These are phyloP conservation scores for Tetraselmis striata DNA, from an alignment of 139 green algal genomes.

Conservation along the genomic window DNA sequence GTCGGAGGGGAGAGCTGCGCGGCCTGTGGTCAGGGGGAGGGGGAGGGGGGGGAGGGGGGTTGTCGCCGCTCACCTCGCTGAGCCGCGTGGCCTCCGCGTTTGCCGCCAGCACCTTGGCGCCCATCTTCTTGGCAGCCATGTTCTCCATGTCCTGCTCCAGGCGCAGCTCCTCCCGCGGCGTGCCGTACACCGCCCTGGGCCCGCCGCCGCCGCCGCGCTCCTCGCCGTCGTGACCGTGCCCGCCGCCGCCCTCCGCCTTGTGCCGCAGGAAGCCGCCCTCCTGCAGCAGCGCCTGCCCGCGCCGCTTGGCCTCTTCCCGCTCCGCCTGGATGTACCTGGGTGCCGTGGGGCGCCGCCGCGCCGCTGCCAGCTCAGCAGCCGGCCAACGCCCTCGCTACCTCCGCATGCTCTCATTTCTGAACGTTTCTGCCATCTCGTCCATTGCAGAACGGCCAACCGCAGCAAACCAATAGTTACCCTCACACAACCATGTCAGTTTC, in stretches of 20 bases:
- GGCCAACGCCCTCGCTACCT: too few species aligned
- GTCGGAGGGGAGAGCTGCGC: too few species aligned
- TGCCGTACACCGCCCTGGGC: background rate
- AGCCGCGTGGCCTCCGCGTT: background rate
- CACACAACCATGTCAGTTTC: too few species aligned
- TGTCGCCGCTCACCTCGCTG: background rate
- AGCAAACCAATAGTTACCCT: too few species aligned
- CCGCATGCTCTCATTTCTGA: too few species aligned
- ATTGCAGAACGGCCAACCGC: too few species aligned
- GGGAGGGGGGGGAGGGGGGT: too few species aligned
- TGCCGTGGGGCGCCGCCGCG: too few species aligned
- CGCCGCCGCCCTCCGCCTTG: background rate
- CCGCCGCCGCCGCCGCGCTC: background rate
- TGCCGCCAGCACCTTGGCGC: background rate
- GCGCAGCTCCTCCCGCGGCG: background rate
- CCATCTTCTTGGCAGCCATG: background rate
- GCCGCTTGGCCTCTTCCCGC: background rate
- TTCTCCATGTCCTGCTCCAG: background rate
- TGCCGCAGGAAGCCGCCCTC: background rate
- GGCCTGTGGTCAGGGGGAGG: too few species aligned
- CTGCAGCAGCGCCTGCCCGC: background rate
- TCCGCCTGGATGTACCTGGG: background rate
- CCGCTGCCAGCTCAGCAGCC: too few species aligned
- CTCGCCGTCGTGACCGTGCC: background rate
- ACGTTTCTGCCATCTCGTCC: too few species aligned